Evolutionary conservation across 768 basidiomycete genomes (phyloP).

Genomic region (Mycena latifolia): DNA sequence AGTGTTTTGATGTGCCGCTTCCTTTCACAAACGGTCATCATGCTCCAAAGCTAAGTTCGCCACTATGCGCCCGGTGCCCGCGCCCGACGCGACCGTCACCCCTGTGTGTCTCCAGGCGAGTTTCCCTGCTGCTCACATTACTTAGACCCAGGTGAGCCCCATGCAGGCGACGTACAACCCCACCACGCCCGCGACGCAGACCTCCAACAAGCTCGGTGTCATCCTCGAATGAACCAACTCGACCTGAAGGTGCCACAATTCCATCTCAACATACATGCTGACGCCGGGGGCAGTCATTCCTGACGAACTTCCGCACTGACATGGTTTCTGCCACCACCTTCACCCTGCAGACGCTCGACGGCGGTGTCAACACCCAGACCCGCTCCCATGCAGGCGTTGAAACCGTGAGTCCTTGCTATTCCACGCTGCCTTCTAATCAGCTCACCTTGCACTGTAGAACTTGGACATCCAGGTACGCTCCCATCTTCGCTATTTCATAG

Average conservation of each 20-base stretch:
- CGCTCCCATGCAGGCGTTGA: slow-evolving; percentile 36
- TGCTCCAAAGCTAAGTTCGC: slow-evolving; percentile 9
- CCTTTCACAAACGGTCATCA: no score
- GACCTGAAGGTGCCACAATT: no score
- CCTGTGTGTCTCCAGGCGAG: slow-evolving; percentile 37
- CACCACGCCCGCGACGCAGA: slow-evolving; percentile 35
- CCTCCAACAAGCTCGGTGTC: slow-evolving; percentile 35
- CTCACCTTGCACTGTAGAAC: slow-evolving; percentile 2
- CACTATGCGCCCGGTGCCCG: slow-evolving; percentile 1
- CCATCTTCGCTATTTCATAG: no score
- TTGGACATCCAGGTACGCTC: no score
- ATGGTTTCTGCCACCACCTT: slow-evolving; percentile 38
- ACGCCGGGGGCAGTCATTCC: slow-evolving; percentile 39
- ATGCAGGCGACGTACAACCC: slow-evolving; percentile 39
- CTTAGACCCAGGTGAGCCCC: background rate
- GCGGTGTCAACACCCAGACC: slow-evolving; percentile 36
- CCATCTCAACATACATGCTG: no score
- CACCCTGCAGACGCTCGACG: slow-evolving; percentile 38
- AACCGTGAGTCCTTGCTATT: slow-evolving; percentile 37
- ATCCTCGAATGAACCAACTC: slow-evolving; percentile 23
- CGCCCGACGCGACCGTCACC: slow-evolving; percentile 34
- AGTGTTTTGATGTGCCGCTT: no score
- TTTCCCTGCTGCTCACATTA: background rate
- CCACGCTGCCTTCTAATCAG: no score
- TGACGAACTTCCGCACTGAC: slow-evolving; percentile 36